phyloP scores from a whole-genome alignment of 176 grass and related monocot genomes.

The Echinochloa phyllopogon region DNA sequence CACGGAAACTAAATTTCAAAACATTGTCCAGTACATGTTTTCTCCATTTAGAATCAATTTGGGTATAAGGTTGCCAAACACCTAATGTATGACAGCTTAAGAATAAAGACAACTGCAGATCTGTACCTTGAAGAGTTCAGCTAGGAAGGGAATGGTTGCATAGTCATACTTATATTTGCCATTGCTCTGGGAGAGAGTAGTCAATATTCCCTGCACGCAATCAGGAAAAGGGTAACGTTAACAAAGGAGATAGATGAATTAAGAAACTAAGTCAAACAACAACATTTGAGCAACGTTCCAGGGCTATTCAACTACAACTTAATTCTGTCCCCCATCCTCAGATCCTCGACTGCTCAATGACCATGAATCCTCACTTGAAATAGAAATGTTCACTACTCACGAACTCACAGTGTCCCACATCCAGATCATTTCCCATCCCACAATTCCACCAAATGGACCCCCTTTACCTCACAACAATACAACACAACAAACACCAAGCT shows the following conservation, averaged over 20 bases:
- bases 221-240: background rate
- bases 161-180: conserved; percentile 90
- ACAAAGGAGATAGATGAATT: background rate
- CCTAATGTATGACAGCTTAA: background rate
- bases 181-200: conserved; percentile 89
- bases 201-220: conserved; percentile 79
- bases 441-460: background rate
- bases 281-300: conserved; percentile 14
- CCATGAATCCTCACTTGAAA: background rate
- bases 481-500: background rate
- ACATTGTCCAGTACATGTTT: background rate
- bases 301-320: conserved; percentile 14
- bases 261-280: conserved; percentile 18
- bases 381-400: background rate
- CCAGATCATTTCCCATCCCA: background rate
- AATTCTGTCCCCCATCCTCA: background rate
- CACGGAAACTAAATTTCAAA: conserved; percentile 16
- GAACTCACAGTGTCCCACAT: background rate
- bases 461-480: background rate
- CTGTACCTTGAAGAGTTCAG: conserved; percentile 86
- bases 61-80: conserved; percentile 7
- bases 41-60: background rate
- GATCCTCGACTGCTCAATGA: background rate
- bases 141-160: conserved; percentile 92
- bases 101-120: conserved; percentile 13